These are phyloP conservation scores for Mycosphaerella arachidis DNA, from an alignment of 2,329 filamentous ascomycete species.

Conservation along the genomic window DNA sequence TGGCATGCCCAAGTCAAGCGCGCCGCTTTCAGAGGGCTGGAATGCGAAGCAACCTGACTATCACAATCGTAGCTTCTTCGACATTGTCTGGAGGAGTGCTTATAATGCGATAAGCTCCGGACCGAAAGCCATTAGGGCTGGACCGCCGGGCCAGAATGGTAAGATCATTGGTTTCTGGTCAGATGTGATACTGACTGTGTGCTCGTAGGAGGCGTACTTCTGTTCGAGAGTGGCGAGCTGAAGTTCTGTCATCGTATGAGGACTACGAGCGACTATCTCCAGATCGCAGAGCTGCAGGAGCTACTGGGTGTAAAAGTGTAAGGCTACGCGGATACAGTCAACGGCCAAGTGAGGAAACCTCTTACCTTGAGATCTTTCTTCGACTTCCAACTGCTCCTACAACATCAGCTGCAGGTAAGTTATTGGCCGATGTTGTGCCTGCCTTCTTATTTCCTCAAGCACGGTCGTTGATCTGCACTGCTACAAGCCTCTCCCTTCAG, in stretches of 20 bases:
- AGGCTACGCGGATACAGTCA: too few relatives aligned
- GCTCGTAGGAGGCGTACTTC: constrained; percentile 33
- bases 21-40: not conserved
- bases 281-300: constrained; percentile 28
- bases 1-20: constrained; percentile 21
- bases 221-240: constrained; percentile 31
- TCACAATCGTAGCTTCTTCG: constrained; percentile 3
- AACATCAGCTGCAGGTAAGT: too few relatives aligned
- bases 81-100: constrained; percentile 17
- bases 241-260: constrained; percentile 34
- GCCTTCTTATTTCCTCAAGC: too few relatives aligned
- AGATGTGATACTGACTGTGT: too few relatives aligned
- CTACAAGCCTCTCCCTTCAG: too few relatives aligned
- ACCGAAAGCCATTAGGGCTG: constrained; percentile 12
- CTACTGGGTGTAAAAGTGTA: constrained; percentile 4
- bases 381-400: too few relatives aligned
- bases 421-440: too few relatives aligned
- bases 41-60: not conserved
- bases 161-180: not conserved
- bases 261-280: constrained; percentile 32
- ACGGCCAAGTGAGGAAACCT: too few relatives aligned
- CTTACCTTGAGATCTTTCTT: too few relatives aligned
- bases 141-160: constrained; percentile 1
- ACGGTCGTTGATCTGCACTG: too few relatives aligned
- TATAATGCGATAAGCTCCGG: constrained; percentile 22